Conservation (phyloP, 1,284 basidiomycete species). For the Anthracocystis setariae region DNA sequence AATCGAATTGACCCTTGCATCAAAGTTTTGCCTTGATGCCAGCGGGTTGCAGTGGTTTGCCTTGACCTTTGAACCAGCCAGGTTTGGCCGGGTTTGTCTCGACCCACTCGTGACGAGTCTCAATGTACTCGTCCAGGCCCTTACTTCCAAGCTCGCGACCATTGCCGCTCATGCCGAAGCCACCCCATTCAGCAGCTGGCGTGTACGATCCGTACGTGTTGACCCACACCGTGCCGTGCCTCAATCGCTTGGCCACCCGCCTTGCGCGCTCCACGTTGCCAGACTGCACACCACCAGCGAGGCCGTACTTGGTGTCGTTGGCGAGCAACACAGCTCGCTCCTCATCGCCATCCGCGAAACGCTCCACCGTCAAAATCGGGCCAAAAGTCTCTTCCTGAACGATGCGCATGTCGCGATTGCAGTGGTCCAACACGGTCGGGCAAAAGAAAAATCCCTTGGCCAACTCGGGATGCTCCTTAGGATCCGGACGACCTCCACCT, state of each 20-base stretch:
- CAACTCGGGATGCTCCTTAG: slow-evolving; percentile 52
- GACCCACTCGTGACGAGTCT: slow-evolving; percentile 63
- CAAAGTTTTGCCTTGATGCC: slow-evolving; percentile 29
- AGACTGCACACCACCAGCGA: slow-evolving; percentile 65
- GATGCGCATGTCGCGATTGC: slow-evolving; percentile 66
- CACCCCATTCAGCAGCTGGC: slow-evolving; percentile 66
- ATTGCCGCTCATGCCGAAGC: slow-evolving; percentile 65
- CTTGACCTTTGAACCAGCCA: slow-evolving; percentile 63
- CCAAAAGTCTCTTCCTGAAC: slow-evolving; percentile 67
- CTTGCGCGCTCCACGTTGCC: slow-evolving; percentile 52
- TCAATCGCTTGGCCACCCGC: slow-evolving; percentile 58
- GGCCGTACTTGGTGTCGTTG: slow-evolving; percentile 67
- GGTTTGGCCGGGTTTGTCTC: slow-evolving; percentile 57
- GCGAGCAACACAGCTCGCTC: slow-evolving; percentile 59
- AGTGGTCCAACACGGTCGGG: slow-evolving; percentile 65
- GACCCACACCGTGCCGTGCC: slow-evolving; percentile 66
- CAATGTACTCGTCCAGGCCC: slow-evolving; percentile 66
- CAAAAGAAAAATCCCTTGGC: slow-evolving; percentile 66
- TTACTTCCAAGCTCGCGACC: slow-evolving; percentile 65
- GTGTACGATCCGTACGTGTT: slow-evolving; percentile 66
- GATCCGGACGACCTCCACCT: slow-evolving; percentile 61
- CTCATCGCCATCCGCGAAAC: slow-evolving; percentile 65
- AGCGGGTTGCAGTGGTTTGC: slow-evolving; percentile 17
- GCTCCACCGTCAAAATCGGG: slow-evolving; percentile 66
- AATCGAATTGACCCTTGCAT: neutral